These are phyloP conservation scores for Exophiala lecanii-corni DNA, from an alignment of 2,329 filamentous ascomycete species.

Conservation along the genomic window DNA sequence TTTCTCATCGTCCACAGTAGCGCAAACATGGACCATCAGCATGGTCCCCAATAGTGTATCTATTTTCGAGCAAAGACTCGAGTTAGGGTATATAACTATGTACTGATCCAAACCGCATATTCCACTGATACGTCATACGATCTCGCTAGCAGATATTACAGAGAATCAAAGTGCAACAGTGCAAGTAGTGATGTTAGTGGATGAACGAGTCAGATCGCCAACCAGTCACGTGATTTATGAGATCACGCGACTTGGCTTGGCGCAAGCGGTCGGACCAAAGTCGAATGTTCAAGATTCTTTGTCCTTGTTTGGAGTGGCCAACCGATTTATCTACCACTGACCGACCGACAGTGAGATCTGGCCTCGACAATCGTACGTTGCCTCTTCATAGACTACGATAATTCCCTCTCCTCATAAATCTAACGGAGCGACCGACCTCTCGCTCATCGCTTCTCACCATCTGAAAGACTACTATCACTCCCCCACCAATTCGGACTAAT, in stretches of 20 bases:
- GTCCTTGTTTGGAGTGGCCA: neutral
- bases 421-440: too few species aligned
- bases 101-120: too few species aligned
- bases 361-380: neutral
- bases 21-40: constrained; percentile 17
- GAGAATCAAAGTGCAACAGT: too few species aligned
- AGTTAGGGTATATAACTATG: too few species aligned
- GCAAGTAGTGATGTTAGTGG: too few species aligned
- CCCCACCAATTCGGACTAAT: neutral
- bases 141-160: too few species aligned
- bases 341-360: neutral
- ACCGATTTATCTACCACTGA: neutral
- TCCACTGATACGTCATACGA: too few species aligned
- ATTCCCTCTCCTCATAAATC: too few species aligned
- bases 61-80: constrained; percentile 14
- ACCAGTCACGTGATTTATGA: constrained; percentile 1
- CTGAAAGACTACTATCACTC: neutral
- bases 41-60: constrained; percentile 13
- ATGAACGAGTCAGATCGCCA: too few species aligned
- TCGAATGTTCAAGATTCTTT: constrained; percentile 1
- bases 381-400: too few species aligned
- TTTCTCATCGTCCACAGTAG: too few species aligned
- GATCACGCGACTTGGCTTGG: constrained; percentile 3
- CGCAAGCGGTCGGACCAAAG: neutral
- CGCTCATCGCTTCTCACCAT: neutral